Base-by-base conservation (phyloP, 257 asterid genomes). In the Ehretia macrophylla region DNA sequence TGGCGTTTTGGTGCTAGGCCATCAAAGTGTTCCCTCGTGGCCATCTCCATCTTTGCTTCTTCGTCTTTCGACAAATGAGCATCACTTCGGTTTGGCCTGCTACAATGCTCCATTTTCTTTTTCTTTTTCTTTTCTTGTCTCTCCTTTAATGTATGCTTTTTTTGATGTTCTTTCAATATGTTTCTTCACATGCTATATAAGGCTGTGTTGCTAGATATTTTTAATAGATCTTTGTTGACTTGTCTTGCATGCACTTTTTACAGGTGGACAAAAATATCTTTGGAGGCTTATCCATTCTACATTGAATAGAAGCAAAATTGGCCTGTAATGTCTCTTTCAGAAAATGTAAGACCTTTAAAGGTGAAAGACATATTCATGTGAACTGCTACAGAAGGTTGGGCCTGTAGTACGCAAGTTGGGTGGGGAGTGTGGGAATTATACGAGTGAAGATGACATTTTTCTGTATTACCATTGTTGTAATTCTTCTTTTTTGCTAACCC, bases 1-100 rank as follows among this genome's bases (percentile, higher is more conserved):
- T 88, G 98, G 40, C 98, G 91, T 62, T 79, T 81, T 9, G 97
- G 97, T 60, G 97, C 88, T 37, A 72, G 59, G 8, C 62, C 85
- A 39, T 88, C 97, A 56, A 84, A 88, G 77, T 84, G 71, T 14
- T 77, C 78, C 8, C 83, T 85, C n/a, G 93, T 72, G 21, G 75
- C 75, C 5, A 78, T 87, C 70, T 84, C 98, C 17, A 72, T 61
- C 79, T 78, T 66, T 32, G 81, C 83, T 64, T 85, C 93, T 71
- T 75, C 97, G 54, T 81, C 85, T 38, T 50, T 70, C 65, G 75
- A 73, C 73, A 86, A 18, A 64, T 84, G 97, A 45, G 51, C 82
- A 59, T 92, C 98, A 67, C 97, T 88, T 21, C 98, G 91, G 55
- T 72, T 86, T 45, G 95, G 85, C 59, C 83, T 80, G 20, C 4